Conservation (phyloP, 2,329 filamentous ascomycete species). For the Thelonectria olida region DNA sequence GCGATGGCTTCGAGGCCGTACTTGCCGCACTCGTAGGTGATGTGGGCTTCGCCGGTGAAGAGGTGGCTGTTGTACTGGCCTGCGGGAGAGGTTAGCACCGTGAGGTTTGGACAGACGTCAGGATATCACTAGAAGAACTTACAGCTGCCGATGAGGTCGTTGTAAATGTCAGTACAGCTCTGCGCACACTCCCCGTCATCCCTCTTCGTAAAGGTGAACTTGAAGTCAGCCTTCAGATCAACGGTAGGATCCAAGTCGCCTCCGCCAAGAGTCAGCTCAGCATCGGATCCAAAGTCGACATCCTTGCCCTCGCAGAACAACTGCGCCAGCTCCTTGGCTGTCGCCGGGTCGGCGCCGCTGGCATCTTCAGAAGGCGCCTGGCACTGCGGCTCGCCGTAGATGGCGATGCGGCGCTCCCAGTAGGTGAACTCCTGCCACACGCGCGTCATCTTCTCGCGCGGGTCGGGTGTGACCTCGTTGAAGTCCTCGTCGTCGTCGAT, state of each 20-base stretch:
- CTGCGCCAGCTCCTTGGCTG: not conserved
- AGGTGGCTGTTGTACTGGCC: conserved; percentile 2
- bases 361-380: not conserved
- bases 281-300: conserved; percentile 1
- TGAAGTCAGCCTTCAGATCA: conserved; percentile 10
- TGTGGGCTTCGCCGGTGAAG: not conserved
- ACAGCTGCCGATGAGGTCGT: conserved; percentile 4
- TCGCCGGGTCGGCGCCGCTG: not conserved
- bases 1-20: not conserved
- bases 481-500: not conserved
- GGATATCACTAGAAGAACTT: not conserved
- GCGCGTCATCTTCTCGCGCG: conserved; percentile 2
- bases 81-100: not conserved
- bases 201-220: conserved; percentile 18
- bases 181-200: conserved; percentile 10
- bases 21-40: not conserved
- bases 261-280: conserved; percentile 18
- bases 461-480: not conserved
- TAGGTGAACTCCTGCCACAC: conserved; percentile 8
- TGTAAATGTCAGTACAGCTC: conserved; percentile 13
- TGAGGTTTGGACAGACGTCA: not conserved
- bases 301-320: conserved; percentile 1
- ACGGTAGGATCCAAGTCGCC: conserved; percentile 16
- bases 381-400: not conserved
- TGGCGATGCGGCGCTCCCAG: conserved; percentile 6